A percentile compares a stretch with the other conserved stretches of the same genome.
Evolutionary conservation across 1,284 basidiomycete species (phyloP).

Genomic region (Boletus sp.): DNA sequence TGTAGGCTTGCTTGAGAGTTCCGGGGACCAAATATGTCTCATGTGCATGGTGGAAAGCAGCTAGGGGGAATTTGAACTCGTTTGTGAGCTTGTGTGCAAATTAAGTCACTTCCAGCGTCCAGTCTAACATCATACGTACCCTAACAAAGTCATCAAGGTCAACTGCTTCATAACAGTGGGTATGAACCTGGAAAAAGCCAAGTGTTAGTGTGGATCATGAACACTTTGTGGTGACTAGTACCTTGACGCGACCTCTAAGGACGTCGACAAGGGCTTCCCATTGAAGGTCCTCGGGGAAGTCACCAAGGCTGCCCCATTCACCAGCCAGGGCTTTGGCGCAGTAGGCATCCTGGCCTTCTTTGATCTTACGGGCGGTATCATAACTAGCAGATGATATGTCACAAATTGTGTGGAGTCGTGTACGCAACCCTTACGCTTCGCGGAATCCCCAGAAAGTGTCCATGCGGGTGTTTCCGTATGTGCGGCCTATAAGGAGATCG

Average conservation of each 20-base stretch:
- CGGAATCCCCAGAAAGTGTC: conserved; percentile 61
- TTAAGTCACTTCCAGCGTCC: conserved; percentile 7
- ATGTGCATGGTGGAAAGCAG: conserved; percentile 80
- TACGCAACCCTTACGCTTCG: conserved; percentile 31
- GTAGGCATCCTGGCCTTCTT: conserved; percentile 70
- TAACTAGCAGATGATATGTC: conserved; percentile 39
- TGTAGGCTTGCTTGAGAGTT: conserved; percentile 68
- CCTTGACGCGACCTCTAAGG: conserved; percentile 74
- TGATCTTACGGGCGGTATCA: conserved; percentile 69
- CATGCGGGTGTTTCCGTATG: conserved; percentile 38
- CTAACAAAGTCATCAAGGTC: conserved; percentile 77
- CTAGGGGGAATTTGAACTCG: conserved; percentile 74
- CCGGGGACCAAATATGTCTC: conserved; percentile 78
- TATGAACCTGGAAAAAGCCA: conserved; percentile 54
- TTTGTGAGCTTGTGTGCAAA: conserved; percentile 56
- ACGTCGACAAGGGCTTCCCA: conserved; percentile 89
- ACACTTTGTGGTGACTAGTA: conserved; percentile 16
- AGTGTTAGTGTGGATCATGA: not conserved
- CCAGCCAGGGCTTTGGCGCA: conserved; percentile 56
- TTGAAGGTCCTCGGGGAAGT: conserved; percentile 75
- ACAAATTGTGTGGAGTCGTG: conserved; percentile 1
- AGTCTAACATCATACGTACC: conserved; percentile 38
- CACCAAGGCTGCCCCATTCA: conserved; percentile 55
- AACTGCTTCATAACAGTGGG: conserved; percentile 76
- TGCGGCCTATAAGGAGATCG: conserved; percentile 16